Conservation (phyloP, 257 asterid genomes). For the Verbena officinalis region DNA sequence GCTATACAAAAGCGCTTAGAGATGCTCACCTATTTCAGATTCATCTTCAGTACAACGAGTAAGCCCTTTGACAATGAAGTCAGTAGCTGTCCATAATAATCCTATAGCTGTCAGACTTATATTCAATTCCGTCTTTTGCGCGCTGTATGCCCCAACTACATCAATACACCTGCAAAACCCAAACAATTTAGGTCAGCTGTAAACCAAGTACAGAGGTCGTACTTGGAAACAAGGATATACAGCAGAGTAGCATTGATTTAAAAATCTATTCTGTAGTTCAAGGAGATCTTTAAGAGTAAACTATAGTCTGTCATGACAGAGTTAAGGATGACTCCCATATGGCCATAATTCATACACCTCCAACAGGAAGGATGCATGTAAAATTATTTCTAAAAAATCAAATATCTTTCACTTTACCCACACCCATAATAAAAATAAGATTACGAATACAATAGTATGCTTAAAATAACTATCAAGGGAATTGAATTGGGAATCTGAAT, state of each 20-base stretch:
- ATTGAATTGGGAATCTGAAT: conserved; percentile 18
- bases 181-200: conserved; percentile 19
- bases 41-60: conserved; percentile 47
- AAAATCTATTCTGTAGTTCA: conserved; percentile 14
- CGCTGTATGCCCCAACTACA: conserved; percentile 94
- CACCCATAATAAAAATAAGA: conserved; percentile 21
- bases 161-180: conserved; percentile 80
- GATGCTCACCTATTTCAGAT: conserved; percentile 58
- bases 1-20: conserved; percentile 3
- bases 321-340: conserved; percentile 13
- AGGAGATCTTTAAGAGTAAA: conserved; percentile 14
- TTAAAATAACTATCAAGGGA: conserved; percentile 17
- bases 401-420: background rate
- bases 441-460: background rate
- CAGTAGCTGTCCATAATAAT: conserved; percentile 93
- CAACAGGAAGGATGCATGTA: background rate
- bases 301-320: background rate
- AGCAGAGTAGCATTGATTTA: conserved; percentile 3
- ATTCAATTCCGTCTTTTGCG: conserved; percentile 88
- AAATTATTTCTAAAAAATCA: background rate
- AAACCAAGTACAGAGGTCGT: conserved; percentile 23
- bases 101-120: conserved; percentile 98
- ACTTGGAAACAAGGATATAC: conserved; percentile 7
- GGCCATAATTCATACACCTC: conserved; percentile 18
- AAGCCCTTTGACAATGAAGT: conserved; percentile 84